Conservation (phyloP, 2,329 filamentous ascomycete genomes). For the Mollisia scopiformis region DNA sequence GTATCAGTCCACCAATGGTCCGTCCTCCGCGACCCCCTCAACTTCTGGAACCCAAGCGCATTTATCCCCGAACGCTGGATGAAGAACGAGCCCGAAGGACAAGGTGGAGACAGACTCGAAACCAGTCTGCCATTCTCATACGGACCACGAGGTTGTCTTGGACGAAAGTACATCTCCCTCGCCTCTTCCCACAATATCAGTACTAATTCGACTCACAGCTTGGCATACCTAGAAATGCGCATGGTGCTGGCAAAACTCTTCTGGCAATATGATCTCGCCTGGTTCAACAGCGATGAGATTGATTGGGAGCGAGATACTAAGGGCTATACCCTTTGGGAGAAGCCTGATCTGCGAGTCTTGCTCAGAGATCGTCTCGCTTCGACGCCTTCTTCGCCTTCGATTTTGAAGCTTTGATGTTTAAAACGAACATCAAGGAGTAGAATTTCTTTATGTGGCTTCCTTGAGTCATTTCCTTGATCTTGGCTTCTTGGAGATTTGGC, state of each 20-base stretch:
- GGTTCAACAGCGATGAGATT: conserved; percentile 24
- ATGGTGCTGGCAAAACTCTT: conserved; percentile 28
- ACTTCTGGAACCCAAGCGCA: conserved; percentile 22
- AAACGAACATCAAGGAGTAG: neutral
- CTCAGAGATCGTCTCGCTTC: conserved; percentile 3
- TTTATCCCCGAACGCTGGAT: conserved; percentile 30
- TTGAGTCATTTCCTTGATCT: neutral
- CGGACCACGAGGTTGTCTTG: conserved; percentile 23
- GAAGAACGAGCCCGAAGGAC: conserved; percentile 18
- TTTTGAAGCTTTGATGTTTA: neutral
- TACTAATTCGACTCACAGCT: conserved; percentile 4
- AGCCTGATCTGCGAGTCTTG: conserved; percentile 22
- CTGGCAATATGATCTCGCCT: conserved; percentile 24
- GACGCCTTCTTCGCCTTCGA: neutral
- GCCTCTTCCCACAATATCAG: neutral
- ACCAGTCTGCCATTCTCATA: conserved; percentile 23
- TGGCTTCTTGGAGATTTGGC: neutral
- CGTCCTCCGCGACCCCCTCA: conserved; percentile 19
- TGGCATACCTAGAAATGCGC: conserved; percentile 26
- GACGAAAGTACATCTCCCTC: conserved; percentile 9
- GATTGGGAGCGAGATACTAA: conserved; percentile 27
- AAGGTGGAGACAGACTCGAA: conserved; percentile 17
- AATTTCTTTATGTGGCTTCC: neutral
- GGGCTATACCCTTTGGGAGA: conserved; percentile 28
- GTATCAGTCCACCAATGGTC: conserved; percentile 30